These are phyloP conservation scores for Tulasnella sp. DNA, from an alignment of 768 basidiomycete genomes.

Conservation along the genomic window DNA sequence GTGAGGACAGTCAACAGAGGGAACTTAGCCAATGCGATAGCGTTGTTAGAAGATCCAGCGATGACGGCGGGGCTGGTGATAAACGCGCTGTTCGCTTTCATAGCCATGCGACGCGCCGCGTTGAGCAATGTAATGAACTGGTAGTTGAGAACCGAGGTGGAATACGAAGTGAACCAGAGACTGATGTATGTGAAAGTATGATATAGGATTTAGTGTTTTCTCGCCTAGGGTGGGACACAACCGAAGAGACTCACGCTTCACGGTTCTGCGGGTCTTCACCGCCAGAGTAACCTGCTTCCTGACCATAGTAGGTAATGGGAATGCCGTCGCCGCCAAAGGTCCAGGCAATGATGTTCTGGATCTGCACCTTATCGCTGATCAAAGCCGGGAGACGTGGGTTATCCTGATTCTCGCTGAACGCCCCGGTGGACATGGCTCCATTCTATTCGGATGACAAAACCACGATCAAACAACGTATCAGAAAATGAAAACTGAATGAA, in stretches of 20 bases:
- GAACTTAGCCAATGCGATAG: constrained; percentile 10
- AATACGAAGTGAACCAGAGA: constrained; percentile 18
- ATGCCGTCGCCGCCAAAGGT: constrained; percentile 30
- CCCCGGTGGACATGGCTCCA: constrained; percentile 15
- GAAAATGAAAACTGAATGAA: neutral
- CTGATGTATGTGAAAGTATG: constrained; percentile 3
- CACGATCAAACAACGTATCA: neutral
- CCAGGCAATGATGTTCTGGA: constrained; percentile 30
- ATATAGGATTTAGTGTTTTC: neutral
- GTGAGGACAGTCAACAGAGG: constrained; percentile 14
- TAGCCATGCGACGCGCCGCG: constrained; percentile 12
- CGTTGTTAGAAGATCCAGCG: neutral
- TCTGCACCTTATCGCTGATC: constrained; percentile 21
- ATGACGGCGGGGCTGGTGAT: neutral
- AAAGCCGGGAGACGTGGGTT: constrained; percentile 19
- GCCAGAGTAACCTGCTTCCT: constrained; percentile 27
- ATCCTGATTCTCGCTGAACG: constrained; percentile 23
- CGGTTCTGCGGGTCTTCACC: constrained; percentile 28
- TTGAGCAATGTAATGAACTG: constrained; percentile 17
- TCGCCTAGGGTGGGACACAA: neutral
- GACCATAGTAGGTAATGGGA: constrained; percentile 30
- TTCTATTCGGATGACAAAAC: neutral
- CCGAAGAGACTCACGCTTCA: constrained; percentile 19
- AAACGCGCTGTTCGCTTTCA: constrained; percentile 12
- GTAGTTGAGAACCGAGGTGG: constrained; percentile 4